Percentiles rank a stretch among this genome's conserved stretches.
Evolutionary conservation across 805 yeast genomes (phyloP).

Genomic region (Zygosaccharomyces lentus): DNA sequence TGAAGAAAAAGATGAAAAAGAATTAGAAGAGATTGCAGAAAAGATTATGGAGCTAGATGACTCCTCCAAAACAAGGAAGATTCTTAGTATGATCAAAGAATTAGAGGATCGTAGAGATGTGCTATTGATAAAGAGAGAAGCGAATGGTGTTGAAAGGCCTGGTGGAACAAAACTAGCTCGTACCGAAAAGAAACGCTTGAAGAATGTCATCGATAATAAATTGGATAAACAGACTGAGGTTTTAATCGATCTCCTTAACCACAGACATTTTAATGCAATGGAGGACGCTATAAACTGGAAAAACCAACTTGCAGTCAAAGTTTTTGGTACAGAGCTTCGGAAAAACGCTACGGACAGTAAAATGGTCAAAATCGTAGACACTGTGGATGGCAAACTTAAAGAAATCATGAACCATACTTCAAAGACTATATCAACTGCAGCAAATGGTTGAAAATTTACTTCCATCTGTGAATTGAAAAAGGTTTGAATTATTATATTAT

Average conservation of each 20-base stretch:
- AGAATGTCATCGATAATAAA: constrained; percentile 21
- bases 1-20: constrained; percentile 18
- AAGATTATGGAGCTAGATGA: constrained; percentile 39
- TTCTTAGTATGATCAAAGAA: constrained; percentile 21
- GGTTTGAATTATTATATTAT: background rate
- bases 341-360: constrained; percentile 25
- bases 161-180: constrained; percentile 25
- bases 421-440: constrained; percentile 9
- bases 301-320: constrained; percentile 22
- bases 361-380: constrained; percentile 28
- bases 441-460: constrained; percentile 5
- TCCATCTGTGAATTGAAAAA: background rate
- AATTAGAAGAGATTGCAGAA: constrained; percentile 33
- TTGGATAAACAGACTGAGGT: constrained; percentile 24
- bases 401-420: constrained; percentile 21
- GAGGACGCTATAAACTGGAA: constrained; percentile 27
- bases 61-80: constrained; percentile 29
- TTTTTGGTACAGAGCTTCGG: constrained; percentile 26
- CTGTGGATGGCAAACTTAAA: constrained; percentile 32
- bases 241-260: constrained; percentile 24
- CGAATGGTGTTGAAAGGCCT: constrained; percentile 15
- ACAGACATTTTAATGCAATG: constrained; percentile 22
- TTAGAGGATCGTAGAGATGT: constrained; percentile 32
- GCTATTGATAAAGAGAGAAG: constrained; percentile 19
- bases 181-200: constrained; percentile 22